Percentiles rank a stretch among this genome's conserved stretches.
Evolutionary conservation across 768 basidiomycete species (phyloP).

Genomic region (Leccinum boreale): DNA sequence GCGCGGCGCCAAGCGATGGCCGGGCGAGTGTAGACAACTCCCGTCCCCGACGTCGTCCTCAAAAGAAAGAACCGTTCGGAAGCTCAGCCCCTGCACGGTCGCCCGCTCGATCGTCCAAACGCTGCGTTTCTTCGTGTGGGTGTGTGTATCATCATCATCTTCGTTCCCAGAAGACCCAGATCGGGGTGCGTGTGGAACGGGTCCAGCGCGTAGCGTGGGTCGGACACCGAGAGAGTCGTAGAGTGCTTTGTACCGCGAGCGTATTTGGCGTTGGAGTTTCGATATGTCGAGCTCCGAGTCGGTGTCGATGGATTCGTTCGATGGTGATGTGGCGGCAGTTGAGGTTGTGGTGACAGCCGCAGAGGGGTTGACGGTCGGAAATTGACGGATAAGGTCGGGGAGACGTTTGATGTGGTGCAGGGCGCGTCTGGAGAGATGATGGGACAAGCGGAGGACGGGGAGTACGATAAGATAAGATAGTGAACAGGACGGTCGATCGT

Average conservation of each 20-base stretch:
- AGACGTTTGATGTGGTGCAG: conserved; percentile 65
- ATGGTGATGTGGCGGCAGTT: neutral
- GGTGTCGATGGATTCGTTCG: conserved; percentile 31
- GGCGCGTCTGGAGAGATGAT: conserved; percentile 43
- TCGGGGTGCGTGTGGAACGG: neutral
- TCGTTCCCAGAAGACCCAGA: neutral
- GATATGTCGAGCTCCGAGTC: conserved; percentile 55
- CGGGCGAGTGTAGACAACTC: no score
- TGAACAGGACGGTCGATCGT: neutral
- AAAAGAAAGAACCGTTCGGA: neutral
- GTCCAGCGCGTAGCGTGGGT: conserved; percentile 38
- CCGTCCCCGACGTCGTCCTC: neutral
- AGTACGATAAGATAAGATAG: neutral
- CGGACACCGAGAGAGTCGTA: conserved; percentile 78
- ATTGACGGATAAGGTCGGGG: conserved; percentile 65
- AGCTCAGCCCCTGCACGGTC: conserved; percentile 17
- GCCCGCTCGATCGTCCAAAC: conserved; percentile 11
- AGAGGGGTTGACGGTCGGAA: conserved; percentile 77
- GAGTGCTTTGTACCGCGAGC: conserved; percentile 82
- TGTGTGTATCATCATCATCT: neutral
- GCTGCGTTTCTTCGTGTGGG: neutral
- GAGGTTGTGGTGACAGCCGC: conserved; percentile 15
- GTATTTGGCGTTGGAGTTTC: conserved; percentile 76
- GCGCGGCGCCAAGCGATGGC: no score
- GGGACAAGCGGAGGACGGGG: neutral